Evolutionary conservation across 148 eudicot species (phyloP), one percentile per base, ranked within the genome.

Genomic region (Arctostaphylos glauca): DNA sequence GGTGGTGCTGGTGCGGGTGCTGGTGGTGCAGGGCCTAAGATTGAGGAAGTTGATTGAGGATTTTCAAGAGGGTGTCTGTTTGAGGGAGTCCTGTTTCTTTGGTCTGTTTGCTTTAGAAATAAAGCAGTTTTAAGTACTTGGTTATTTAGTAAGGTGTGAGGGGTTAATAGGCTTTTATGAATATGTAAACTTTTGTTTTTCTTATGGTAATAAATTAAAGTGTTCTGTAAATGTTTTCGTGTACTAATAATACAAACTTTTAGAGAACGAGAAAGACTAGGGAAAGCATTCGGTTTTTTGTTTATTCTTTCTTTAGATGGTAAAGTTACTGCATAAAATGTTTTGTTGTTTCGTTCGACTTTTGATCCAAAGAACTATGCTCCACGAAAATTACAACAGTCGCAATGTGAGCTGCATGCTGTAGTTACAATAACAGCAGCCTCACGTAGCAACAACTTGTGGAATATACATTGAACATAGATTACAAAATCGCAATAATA

Each of bases 1-100:
- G 79, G 60, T 15, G 47, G 41, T 53, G 60, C 52, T 8, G 76
- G 25, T 19, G 18, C 76, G 14, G 76, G n/a, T 16, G 47, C 62
- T 76, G 7, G 13, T 62, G 13, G 79, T 25, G 13, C 80, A 13
- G 80, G 80, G 46, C 80, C 80, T 77, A 77, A 77, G 80, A 77
- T 77, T 54, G 80, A 77, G 58, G 80, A 77, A 54, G 80, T 77
- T 77, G 80, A 77, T 15, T 77, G 19, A 76, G 53, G 2, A 58
- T 50, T 48, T 49, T 46, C 0, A 50, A 19, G 78, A 15, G 38
- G 16, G 4, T 52, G 19, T 74, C 4, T 52, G 19, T 74, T 9
- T 74, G 2, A n/a, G 15, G 21, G 16, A 44, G 71, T 19, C 1
- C 25, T 46, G 53, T 73, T 71, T 71, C 48, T 43, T 16, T 19